A percentile compares a stretch with the other conserved stretches of the same genome.
Conservation (phyloP, 2,329 filamentous ascomycete genomes). For the Onygenales sp. region DNA sequence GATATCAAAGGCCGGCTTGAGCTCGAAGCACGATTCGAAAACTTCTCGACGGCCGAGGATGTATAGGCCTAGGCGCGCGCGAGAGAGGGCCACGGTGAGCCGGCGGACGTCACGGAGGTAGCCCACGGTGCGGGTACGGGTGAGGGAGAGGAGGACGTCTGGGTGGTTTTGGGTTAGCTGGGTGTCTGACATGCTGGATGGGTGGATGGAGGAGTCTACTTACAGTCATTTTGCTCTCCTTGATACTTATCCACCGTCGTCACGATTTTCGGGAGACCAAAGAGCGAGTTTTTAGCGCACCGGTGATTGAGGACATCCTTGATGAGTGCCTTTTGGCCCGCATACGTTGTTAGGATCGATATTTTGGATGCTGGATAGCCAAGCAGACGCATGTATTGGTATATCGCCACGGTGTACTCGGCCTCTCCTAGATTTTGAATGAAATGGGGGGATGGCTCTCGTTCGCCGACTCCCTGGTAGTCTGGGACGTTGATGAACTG, state of each 20-base stretch:
- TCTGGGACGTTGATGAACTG: slow-evolving; percentile 94
- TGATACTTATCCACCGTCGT: slow-evolving; percentile 98
- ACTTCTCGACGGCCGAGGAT: slow-evolving; percentile 79
- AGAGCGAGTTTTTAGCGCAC: slow-evolving; percentile 73
- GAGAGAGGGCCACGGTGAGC: slow-evolving; percentile 87
- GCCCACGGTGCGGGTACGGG: slow-evolving; percentile 76
- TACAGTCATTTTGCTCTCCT: slow-evolving; percentile 98
- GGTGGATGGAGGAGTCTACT: slow-evolving; percentile 30
- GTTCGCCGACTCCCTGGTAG: slow-evolving; percentile 83
- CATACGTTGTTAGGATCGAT: slow-evolving; percentile 85
- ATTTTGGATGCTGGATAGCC: slow-evolving; percentile 81
- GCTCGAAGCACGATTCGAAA: slow-evolving; percentile 81
- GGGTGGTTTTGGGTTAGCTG: background rate
- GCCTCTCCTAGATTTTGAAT: slow-evolving; percentile 95
- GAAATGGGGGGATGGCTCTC: slow-evolving; percentile 85
- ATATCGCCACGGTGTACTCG: slow-evolving; percentile 91
- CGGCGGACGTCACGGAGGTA: slow-evolving; percentile 90
- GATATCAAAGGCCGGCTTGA: slow-evolving; percentile 74
- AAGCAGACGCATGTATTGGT: slow-evolving; percentile 92
- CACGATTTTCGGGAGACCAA: slow-evolving; percentile 80
- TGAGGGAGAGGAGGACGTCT: slow-evolving; percentile 91
- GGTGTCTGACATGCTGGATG: background rate
- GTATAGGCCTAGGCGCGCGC: slow-evolving; percentile 84
- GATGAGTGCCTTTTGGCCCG: slow-evolving; percentile 81
- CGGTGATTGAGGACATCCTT: slow-evolving; percentile 76